Evolutionary conservation across 2,329 filamentous ascomycete genomes (phyloP), one percentile per base, ranked within the genome.

Genomic region (Hypoxylon sp.): DNA sequence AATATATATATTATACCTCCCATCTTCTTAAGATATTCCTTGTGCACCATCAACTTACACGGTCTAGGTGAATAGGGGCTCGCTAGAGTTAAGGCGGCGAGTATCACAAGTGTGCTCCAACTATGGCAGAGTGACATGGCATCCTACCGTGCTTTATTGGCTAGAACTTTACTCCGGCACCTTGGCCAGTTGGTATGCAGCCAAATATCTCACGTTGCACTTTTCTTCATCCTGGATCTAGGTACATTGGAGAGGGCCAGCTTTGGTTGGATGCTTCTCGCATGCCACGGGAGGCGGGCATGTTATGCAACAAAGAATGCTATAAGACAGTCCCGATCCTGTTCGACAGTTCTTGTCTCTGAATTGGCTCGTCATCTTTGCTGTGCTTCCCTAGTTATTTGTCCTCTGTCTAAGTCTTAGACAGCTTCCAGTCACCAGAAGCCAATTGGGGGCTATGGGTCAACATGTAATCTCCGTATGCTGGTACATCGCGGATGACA

Each of bases 391-490:
- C 32, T 61, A 56, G 38, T 30, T 59, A 51, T 61, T 50, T 22
- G 49, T 61, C 50, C 46, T 44, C 45, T 63, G 48, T 60, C 30
- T 52, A 60, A 61, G 67, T 71, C 69, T 71, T 67, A 70, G 69
- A 71, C 69, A 71, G 44, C 24, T 51, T 40, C 60, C 33, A 61
- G 56, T 42, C 32, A 55, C 40, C 64, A 56, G 52, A 66, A 55
- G 50, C 58, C 59, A 54, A 56, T 61, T 64, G 54, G 38, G 64
- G 67, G 67, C 54, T 48, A 68, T 64, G 52, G 64, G 68, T 65
- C 65, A 65, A 64, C 61, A 53, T 53, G 69, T 71, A 71, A 71
- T 71, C 65, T 71, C 69, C 69, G 69, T 60, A 69, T 61, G 65
- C 61, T 67, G 62, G 63, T 71, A 58, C 67, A 70, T 70, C 62